These are phyloP conservation scores for Dendrocalamus sinicus DNA, from an alignment of 176 grass and related monocot genomes.

Conservation along the genomic window DNA sequence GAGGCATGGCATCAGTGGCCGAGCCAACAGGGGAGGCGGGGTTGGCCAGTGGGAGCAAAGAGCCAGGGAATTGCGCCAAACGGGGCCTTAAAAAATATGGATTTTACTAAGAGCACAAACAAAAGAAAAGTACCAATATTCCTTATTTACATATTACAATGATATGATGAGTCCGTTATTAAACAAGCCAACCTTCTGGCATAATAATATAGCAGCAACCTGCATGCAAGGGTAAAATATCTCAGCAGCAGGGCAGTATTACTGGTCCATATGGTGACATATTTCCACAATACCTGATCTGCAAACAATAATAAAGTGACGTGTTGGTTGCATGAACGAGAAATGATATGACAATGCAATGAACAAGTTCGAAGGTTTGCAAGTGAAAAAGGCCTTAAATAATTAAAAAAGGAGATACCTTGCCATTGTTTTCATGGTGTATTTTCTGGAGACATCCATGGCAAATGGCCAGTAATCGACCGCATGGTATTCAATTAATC, in stretches of 20 bases:
- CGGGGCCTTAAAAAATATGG: no score
- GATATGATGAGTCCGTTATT: neutral
- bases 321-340: neutral
- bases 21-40: no score
- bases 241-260: constrained; percentile 14
- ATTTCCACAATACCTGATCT: neutral
- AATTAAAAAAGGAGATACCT: constrained; percentile 12
- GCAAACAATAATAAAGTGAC: neutral
- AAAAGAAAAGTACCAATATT: constrained; percentile 11
- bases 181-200: constrained; percentile 27
- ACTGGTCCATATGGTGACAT: neutral
- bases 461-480: constrained; percentile 21
- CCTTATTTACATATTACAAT: neutral
- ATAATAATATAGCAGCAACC: constrained; percentile 25
- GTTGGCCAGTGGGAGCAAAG: no score
- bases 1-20: no score
- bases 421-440: constrained; percentile 18
- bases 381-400: neutral
- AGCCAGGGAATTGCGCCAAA: no score
- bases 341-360: neutral
- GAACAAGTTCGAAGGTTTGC: neutral
- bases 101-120: neutral
- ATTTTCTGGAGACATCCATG: constrained; percentile 21
- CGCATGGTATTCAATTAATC: neutral
- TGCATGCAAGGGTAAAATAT: constrained; percentile 28